Evolutionary conservation across 768 basidiomycete genomes (phyloP), one percentile per base, ranked within the genome.

Genomic region (Tylopilus sp.): DNA sequence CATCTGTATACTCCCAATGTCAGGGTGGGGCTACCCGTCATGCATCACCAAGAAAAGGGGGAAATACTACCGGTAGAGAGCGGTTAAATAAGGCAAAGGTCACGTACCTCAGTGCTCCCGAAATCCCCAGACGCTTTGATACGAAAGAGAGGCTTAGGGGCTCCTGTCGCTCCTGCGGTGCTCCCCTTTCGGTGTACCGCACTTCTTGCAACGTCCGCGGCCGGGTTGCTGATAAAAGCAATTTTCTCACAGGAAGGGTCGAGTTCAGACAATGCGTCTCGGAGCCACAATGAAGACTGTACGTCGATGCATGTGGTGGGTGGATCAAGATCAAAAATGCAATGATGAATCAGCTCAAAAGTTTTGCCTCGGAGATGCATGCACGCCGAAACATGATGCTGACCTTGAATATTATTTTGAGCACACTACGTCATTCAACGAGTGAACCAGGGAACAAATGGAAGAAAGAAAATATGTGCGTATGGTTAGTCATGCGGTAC

Each of bases 221-320:
- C 77, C 1, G 92, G 89, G 48, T 86, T 85, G 40, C 88, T 84
- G 24, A 89, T 82, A 67, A 98, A 84, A 1, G 88, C 90, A 19
- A 98, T 77, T 54, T 85, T 89, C 38, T 91, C 85, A 65, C 87
- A 92, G 0, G 92, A 89, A 17, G 92, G 82, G 60, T 98, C 94
- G 14, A 99, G 77, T 64, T 98, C 96, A 12, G 86, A 85, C 14
- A 98, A 79, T 0, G 95, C 93, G 54, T 97, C 93, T 38, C 90
- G 85, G 30, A 98, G 85, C 91, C 93, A 95, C 6, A 89, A 94
- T 3, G 95, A 96, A 82, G 68, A 70, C 69, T 70, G 50, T 17
- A 16, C n/a, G 25, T 24, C 77, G 51, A 21, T n/a, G n/a, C 30
- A 29, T 41, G 19, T 14, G 38, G 41, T 26, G 24, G 28, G 14